Evolutionary conservation across 345 rosid genomes (phyloP), one percentile per base, ranked within the genome.

Genomic region (Punica granatum): DNA sequence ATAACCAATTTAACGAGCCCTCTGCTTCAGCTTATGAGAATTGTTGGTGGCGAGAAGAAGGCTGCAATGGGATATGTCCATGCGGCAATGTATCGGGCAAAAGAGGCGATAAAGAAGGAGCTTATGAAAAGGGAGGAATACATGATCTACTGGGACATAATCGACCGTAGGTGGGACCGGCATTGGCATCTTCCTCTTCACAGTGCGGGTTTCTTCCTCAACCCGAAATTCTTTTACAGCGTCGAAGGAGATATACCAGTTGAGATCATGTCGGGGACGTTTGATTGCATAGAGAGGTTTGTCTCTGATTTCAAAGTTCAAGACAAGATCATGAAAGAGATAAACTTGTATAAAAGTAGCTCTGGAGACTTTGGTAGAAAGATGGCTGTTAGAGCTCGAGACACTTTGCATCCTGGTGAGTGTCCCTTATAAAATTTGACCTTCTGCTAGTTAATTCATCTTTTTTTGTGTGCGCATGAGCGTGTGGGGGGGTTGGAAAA

Each of bases 21-120:
- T 28, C 88, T 93, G 31, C 53, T 89, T 42, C 85, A 85, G 30
- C 82, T 91, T 79, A 64, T 90, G 71, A 81, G 69, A 74, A 78
- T 84, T 9, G 84, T 79, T 51, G 62, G 76, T 34, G 80, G 93
- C 68, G 83, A 77, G 75, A 89, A 70, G 78, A 89, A 76, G 76
- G 90, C 98, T 77, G 95, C 96, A 60, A 84, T 91, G 83, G 99
- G 97, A 70, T 89, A 89, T 78, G 80, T 91, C 25, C 83, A 84
- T 70, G 94, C 99, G 30, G 99, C 83, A 63, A 74, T 91, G 32
- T 88, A 91, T 62, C 80, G 85, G 66, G 93, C 89, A 46, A 94
- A 88, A 70, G 98, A 91, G 78, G 73, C 82, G n/a, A 84, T 91
- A 51, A 94, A 91, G 83, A 86, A 78, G 70, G 87, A 87, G 80